These are phyloP conservation scores for Exophiala calicioides DNA, from an alignment of 2,329 filamentous ascomycete genomes.

Conservation along the genomic window DNA sequence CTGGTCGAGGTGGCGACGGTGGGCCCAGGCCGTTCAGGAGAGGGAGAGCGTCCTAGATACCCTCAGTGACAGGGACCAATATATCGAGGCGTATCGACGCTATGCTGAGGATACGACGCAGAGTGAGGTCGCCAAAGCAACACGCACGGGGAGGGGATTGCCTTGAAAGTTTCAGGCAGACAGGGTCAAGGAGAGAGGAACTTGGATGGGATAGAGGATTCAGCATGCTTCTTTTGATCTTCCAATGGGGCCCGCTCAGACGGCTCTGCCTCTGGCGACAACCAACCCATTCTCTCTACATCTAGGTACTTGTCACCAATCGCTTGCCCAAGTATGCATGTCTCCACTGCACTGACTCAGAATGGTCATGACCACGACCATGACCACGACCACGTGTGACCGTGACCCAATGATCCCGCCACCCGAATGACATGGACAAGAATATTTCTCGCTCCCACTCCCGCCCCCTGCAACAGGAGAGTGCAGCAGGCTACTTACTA, in stretches of 20 bases:
- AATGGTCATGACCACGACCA: too few species aligned
- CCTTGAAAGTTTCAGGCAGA: too few species aligned
- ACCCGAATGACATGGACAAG: too few species aligned
- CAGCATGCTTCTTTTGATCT: neutral
- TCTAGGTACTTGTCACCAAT: neutral
- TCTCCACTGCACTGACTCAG: too few species aligned
- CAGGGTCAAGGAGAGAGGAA: too few species aligned
- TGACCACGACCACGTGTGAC: too few species aligned
- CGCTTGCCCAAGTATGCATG: too few species aligned
- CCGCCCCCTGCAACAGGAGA: too few species aligned
- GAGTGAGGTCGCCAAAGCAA: slow-evolving; percentile 63
- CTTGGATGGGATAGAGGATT: too few species aligned
- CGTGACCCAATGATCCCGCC: too few species aligned
- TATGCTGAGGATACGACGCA: slow-evolving; percentile 67
- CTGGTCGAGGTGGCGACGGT: slow-evolving; percentile 67
- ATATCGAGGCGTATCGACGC: slow-evolving; percentile 67
- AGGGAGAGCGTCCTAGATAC: slow-evolving; percentile 67
- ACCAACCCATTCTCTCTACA: neutral
- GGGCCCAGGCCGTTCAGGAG: slow-evolving; percentile 60
- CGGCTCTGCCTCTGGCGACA: too few species aligned
- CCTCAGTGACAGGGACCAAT: slow-evolving; percentile 66
- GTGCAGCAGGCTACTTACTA: neutral
- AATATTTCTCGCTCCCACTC: neutral
- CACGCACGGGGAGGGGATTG: slow-evolving; percentile 62
- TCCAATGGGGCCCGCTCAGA: too few species aligned